A percentile compares a stretch with the other conserved stretches of the same genome.
Evolutionary conservation across 1,284 basidiomycete species (phyloP).

Genomic region (Austroboletus niveus): DNA sequence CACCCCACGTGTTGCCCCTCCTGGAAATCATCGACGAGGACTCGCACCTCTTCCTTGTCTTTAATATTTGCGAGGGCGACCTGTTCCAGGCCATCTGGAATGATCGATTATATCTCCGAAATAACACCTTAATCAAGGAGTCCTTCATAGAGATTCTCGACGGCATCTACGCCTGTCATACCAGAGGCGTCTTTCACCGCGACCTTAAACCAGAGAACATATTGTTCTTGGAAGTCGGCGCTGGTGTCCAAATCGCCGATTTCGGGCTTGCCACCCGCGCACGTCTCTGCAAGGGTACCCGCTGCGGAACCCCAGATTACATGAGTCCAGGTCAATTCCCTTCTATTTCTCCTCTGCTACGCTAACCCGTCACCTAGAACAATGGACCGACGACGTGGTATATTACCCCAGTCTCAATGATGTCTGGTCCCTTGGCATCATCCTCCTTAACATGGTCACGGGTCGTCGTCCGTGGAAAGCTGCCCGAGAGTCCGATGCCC

Average conservation of each 20-base stretch:
- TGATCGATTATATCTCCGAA: slow-evolving; percentile 40
- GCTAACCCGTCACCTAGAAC: slow-evolving; percentile 49
- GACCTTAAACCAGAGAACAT: slow-evolving; percentile 92
- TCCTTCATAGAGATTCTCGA: slow-evolving; percentile 78
- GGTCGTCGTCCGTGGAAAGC: slow-evolving; percentile 87
- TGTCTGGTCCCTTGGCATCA: slow-evolving; percentile 89
- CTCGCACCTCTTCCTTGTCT: slow-evolving; percentile 53
- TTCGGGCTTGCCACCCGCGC: slow-evolving; percentile 82
- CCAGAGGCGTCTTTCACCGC: slow-evolving; percentile 76
- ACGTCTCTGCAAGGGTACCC: slow-evolving; percentile 64
- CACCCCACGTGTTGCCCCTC: slow-evolving; percentile 52
- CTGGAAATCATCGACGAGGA: slow-evolving; percentile 55
- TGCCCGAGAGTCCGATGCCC: slow-evolving; percentile 70
- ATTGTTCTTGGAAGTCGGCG: slow-evolving; percentile 59
- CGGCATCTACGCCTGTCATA: slow-evolving; percentile 72
- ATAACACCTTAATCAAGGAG: slow-evolving; percentile 57
- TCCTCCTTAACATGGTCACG: slow-evolving; percentile 83
- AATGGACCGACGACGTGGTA: slow-evolving; percentile 35
- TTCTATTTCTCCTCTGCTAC: not conserved
- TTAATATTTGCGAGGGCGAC: slow-evolving; percentile 63
- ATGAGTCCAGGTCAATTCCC: slow-evolving; percentile 67
- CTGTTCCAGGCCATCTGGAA: slow-evolving; percentile 53
- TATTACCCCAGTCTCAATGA: slow-evolving; percentile 72
- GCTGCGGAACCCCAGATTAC: slow-evolving; percentile 80
- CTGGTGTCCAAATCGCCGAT: slow-evolving; percentile 70